Conservation (phyloP, 257 asterid species). For the Solanum virginianum region DNA sequence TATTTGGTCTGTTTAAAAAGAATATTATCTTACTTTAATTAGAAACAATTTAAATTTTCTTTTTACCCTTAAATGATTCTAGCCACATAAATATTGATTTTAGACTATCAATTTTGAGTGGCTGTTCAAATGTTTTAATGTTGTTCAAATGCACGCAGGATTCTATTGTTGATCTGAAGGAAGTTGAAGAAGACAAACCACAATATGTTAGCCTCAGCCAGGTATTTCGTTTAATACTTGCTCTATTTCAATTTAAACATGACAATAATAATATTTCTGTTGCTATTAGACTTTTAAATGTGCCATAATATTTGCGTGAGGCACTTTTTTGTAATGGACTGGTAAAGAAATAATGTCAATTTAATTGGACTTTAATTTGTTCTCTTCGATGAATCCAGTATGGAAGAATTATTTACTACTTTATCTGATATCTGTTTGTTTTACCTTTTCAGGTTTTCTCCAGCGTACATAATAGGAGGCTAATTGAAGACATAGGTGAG, state of each 20-base stretch:
- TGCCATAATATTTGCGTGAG: background rate
- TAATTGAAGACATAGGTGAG: conserved; percentile 22
- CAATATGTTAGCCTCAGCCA: conserved; percentile 12
- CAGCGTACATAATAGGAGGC: conserved; percentile 14
- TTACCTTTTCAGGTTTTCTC: conserved; percentile 13
- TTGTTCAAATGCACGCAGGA: conserved; percentile 9
- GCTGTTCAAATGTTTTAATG: background rate
- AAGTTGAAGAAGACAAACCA: conserved; percentile 16
- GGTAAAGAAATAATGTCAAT: background rate
- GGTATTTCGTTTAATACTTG: conserved; percentile 1
- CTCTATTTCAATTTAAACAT: background rate
- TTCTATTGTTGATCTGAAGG: conserved; percentile 13
- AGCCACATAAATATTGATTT: too few species aligned
- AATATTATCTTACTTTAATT: too few species aligned
- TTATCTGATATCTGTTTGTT: background rate
- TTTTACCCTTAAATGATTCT: too few species aligned
- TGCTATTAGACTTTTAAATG: background rate
- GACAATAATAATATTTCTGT: background rate
- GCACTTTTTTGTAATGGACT: background rate
- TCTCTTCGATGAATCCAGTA: background rate
- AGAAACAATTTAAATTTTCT: too few species aligned
- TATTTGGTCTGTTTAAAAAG: too few species aligned
- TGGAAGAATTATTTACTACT: background rate
- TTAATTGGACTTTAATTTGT: background rate
- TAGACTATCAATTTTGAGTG: too few species aligned